Evolutionary conservation across 1,284 basidiomycete genomes (phyloP).

Genomic region (Cryptococcus sp.): DNA sequence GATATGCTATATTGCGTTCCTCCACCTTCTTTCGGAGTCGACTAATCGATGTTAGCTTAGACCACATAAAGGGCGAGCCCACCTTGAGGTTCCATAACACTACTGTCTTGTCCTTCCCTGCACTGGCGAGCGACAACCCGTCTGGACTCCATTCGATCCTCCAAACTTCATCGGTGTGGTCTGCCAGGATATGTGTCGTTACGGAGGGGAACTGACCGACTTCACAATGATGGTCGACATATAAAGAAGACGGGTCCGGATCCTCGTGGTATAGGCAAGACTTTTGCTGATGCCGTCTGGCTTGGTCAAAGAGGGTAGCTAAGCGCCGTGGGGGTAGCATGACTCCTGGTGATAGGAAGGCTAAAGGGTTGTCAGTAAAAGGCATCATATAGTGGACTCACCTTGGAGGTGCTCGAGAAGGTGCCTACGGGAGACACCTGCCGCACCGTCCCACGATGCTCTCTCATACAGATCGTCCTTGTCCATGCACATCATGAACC

Average conservation of each 20-base stretch:
- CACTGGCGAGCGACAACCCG: conserved; percentile 80
- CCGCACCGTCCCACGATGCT: conserved; percentile 86
- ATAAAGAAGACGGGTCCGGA: conserved; percentile 67
- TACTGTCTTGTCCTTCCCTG: conserved; percentile 80
- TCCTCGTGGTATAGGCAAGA: conserved; percentile 79
- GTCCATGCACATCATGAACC: conserved; percentile 85
- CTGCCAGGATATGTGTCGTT: conserved; percentile 78
- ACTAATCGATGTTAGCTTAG: background rate
- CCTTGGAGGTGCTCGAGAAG: conserved; percentile 81
- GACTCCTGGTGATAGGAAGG: conserved; percentile 79
- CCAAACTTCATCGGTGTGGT: conserved; percentile 94
- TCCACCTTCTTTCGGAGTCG: conserved; percentile 17
- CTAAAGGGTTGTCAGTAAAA: conserved; percentile 62
- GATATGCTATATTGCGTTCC: conserved; percentile 27
- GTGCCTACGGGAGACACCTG: conserved; percentile 71
- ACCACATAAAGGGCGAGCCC: conserved; percentile 41
- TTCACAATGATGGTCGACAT: conserved; percentile 80
- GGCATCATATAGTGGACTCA: conserved; percentile 52
- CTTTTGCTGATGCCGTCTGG: conserved; percentile 73
- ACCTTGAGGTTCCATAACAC: conserved; percentile 88
- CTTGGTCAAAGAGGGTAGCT: conserved; percentile 80
- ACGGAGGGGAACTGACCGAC: conserved; percentile 78
- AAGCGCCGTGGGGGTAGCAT: conserved; percentile 93
- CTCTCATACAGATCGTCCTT: conserved; percentile 77
- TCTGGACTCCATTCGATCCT: conserved; percentile 91